phyloP scores from a whole-genome alignment of 176 grass and related monocot species.

The Oryza officinalis region DNA sequence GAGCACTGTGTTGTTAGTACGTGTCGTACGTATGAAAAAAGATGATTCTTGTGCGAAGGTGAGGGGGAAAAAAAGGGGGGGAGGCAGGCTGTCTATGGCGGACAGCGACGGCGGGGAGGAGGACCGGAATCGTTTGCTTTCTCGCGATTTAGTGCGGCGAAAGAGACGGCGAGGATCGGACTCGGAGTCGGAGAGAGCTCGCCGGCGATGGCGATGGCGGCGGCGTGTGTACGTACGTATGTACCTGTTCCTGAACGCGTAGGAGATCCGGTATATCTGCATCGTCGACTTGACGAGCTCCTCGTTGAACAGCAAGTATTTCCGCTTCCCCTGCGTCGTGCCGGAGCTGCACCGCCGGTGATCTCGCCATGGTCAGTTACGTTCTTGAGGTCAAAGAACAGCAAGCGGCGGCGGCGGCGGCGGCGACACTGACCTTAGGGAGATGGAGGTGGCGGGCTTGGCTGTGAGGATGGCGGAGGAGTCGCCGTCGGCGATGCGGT shows the following conservation, averaged over 20 bases:
- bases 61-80: neutral
- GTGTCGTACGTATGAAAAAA: neutral
- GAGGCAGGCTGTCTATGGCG: neutral
- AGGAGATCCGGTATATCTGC: slow-evolving; percentile 81
- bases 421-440: slow-evolving; percentile 51
- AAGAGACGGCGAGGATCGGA: neutral
- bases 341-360: slow-evolving; percentile 57
- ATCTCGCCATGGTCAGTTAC: neutral
- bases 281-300: slow-evolving; percentile 79
- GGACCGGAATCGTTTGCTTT: slow-evolving; percentile 11
- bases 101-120: neutral
- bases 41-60: neutral
- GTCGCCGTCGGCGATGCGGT: slow-evolving; percentile 82
- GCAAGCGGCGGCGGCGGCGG: neutral
- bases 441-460: slow-evolving; percentile 69
- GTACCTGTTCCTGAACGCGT: slow-evolving; percentile 77
- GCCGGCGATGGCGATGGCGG: too few relatives aligned
- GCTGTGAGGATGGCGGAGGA: slow-evolving; percentile 56
- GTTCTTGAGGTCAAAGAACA: neutral
- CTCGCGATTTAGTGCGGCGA: neutral
- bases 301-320: slow-evolving; percentile 82
- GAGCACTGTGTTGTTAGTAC: neutral
- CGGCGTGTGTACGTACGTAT: neutral
- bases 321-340: slow-evolving; percentile 88
- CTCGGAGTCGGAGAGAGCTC: too few relatives aligned